A percentile compares a stretch with the other conserved stretches of the same genome.
Evolutionary conservation across 225 moss, liverwort and hornwort species (phyloP).

Genomic region (Asterella californica): DNA sequence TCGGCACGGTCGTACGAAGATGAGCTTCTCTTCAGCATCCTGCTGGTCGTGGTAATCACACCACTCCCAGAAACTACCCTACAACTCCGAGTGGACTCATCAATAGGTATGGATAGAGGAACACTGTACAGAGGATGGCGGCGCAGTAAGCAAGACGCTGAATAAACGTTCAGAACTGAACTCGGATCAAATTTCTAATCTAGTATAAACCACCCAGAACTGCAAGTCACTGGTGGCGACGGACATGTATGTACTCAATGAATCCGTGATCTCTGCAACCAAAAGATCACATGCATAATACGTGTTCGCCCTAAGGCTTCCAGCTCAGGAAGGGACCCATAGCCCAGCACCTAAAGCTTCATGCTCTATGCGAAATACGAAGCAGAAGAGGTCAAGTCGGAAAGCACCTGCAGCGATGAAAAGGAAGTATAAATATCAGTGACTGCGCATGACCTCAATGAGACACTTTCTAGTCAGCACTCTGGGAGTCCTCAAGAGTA

Average conservation of each 20-base stretch:
- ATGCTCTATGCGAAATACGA: constrained; percentile 76
- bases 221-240: background rate
- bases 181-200: background rate
- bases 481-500: background rate
- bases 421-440: background rate
- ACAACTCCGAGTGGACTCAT: background rate
- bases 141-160: constrained; percentile 6
- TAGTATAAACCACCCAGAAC: constrained; percentile 13
- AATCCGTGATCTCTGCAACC: constrained; percentile 15
- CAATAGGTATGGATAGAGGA: background rate
- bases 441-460: background rate
- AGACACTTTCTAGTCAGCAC: background rate
- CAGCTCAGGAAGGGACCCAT: background rate
- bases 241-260: constrained; percentile 18
- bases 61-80: background rate
- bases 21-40: too few relatives aligned
- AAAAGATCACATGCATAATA: constrained; percentile 1
- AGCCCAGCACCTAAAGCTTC: background rate
- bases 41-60: background rate
- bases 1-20: background rate
- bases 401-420: constrained; percentile 61
- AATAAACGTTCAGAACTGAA: background rate
- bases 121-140: constrained; percentile 12
- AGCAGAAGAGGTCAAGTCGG: constrained; percentile 80
- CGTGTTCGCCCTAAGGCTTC: background rate